A percentile compares a stretch with the other conserved stretches of the same genome.
Conservation (phyloP, 805 yeast genomes). For the Ogataea ganodermae region DNA sequence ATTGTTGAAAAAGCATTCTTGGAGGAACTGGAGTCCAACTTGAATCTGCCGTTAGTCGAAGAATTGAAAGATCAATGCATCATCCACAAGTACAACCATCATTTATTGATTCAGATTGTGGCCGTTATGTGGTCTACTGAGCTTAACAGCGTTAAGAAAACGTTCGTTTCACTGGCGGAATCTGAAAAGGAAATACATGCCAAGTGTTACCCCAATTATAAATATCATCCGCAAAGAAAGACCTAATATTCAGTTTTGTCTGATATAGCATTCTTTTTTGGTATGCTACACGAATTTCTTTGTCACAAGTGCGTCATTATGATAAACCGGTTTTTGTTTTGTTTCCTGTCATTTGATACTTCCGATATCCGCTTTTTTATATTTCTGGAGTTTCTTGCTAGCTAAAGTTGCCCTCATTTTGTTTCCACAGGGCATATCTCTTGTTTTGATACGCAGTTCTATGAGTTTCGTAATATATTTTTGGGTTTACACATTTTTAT, state of each 20-base stretch:
- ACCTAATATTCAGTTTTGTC: background rate
- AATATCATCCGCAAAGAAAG: conserved; percentile 43
- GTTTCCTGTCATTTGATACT: background rate
- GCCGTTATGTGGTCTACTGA: conserved; percentile 51
- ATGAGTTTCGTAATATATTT: background rate
- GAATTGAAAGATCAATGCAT: conserved; percentile 17
- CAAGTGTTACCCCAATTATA: conserved; percentile 45
- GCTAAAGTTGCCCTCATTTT: conserved; percentile 1
- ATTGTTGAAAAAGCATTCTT: conserved; percentile 19
- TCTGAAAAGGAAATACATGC: conserved; percentile 45
- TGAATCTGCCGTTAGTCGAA: conserved; percentile 9
- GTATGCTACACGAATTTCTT: background rate
- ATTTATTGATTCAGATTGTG: conserved; percentile 42
- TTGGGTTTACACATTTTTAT: too few relatives aligned
- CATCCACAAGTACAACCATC: conserved; percentile 41
- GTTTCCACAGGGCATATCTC: background rate
- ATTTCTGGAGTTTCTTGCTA: conserved; percentile 1
- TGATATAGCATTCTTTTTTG: background rate
- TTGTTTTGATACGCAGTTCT: background rate
- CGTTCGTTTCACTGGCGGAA: conserved; percentile 40
- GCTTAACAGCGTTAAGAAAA: conserved; percentile 35
- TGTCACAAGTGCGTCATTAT: background rate
- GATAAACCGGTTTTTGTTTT: conserved; percentile 1
- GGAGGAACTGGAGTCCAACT: conserved; percentile 10
- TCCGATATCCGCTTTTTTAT: background rate